Base-by-base conservation (phyloP, 108 stramenopile species). In the Cyclotella kingstonii region DNA sequence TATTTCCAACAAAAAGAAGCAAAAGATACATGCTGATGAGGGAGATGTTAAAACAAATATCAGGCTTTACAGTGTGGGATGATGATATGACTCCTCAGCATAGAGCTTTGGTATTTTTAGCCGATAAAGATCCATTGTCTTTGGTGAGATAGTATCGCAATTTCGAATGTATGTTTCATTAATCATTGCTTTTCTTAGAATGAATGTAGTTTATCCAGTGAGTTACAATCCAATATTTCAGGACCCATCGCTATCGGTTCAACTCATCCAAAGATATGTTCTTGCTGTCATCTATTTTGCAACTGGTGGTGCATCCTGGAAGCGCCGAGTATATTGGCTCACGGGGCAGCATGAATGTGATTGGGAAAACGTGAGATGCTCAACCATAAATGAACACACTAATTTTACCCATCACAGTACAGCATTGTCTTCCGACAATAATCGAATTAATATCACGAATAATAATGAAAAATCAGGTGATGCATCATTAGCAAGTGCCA, bases 311-410 rank as follows among this genome's bases (percentile, higher is more conserved):
- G 34, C 59, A 6, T 40, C 27, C 9, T 85, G 84, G 84, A 60
- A 34, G 1, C 45, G 63, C 28, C 63, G 76, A 44, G 43, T 48
- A 23, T 60, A 73, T 23, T 89, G 87, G 87, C 45, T 89, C 14
- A 70, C 81, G 11, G 55, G 56, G 5, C 46, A 56, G 9, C 72
- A 77, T 60, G 87, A 89, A 66, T 89, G 87, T 46, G 63, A 68
- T 9, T 89, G 87, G 87, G 59, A 54, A 51, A 78, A 70, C 33
- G 70, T 89, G 12, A 54, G 67, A 14, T 89, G 87, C 52, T 38
- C 55, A 8, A 56, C 56, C 8, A 57, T 67, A 15, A 46, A 49
- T n/a, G 46, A 67, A 6, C 14, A 23, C 12, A 30, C 4, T 19
- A 48, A 33, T 45, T 19, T 48, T 23, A 26, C 25, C n/a, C n/a